phyloP scores from a whole-genome alignment of 768 basidiomycete species.

The Suillus subaureus region DNA sequence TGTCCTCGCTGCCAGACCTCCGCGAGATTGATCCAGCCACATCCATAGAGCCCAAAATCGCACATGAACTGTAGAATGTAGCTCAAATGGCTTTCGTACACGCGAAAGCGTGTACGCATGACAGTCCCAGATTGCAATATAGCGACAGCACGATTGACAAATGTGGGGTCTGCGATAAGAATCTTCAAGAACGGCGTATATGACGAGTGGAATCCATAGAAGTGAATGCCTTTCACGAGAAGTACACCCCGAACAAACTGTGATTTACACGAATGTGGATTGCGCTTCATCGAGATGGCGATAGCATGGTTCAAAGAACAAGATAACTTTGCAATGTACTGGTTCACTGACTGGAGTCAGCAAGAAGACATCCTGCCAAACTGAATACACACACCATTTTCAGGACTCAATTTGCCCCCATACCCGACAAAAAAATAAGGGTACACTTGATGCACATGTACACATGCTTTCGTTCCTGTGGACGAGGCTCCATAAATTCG shows the following conservation, averaged over 20 bases:
- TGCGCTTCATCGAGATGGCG: constrained; percentile 75
- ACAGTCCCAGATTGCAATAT: constrained; percentile 83
- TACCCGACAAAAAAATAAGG: constrained; percentile 95
- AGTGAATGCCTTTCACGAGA: constrained; percentile 91
- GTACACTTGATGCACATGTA: constrained; percentile 91
- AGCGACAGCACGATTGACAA: constrained; percentile 68
- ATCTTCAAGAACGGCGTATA: constrained; percentile 92
- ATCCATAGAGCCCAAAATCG: constrained; percentile 94
- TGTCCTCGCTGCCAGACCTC: constrained; percentile 62
- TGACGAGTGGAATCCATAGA: constrained; percentile 90
- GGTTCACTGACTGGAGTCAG: constrained; percentile 54
- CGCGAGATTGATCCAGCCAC: constrained; percentile 82
- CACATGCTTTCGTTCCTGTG: constrained; percentile 73
- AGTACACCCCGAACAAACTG: constrained; percentile 75
- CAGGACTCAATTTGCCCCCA: constrained; percentile 60
- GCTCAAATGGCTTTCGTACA: constrained; percentile 90
- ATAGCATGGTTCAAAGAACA: constrained; percentile 86
- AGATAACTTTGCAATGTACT: constrained; percentile 68
- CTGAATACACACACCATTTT: constrained; percentile 51
- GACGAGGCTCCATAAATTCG: constrained; percentile 88
- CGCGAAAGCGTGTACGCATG: constrained; percentile 73
- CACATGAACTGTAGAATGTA: constrained; percentile 91
- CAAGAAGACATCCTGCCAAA: neutral
- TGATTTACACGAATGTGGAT: constrained; percentile 58
- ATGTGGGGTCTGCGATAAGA: constrained; percentile 67